Evolutionary conservation across 345 rosid species (phyloP).

Genomic region (Acer saccharum): DNA sequence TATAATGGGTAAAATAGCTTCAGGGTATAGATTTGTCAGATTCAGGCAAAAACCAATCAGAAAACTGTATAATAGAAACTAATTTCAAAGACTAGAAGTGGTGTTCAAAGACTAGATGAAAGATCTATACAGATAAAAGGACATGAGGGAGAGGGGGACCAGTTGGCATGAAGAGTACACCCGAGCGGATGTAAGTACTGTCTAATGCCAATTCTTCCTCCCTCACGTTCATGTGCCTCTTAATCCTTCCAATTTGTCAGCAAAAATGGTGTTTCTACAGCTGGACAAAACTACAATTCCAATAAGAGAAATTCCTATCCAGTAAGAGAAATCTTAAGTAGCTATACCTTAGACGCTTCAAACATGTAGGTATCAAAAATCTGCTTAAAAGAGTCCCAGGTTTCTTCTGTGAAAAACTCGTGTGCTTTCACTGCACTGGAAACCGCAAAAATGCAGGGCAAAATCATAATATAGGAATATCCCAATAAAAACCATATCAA

Average conservation of each 20-base stretch:
- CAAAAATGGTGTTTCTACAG: background rate
- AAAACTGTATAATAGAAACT: background rate
- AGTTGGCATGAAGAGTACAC: background rate
- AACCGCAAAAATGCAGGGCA: constrained; percentile 39
- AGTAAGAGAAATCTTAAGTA: background rate
- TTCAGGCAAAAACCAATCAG: background rate
- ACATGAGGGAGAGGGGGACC: background rate
- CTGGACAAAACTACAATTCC: background rate
- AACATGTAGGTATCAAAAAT: constrained; percentile 78
- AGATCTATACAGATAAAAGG: background rate
- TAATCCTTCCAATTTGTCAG: background rate
- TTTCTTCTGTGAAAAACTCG: constrained; percentile 89
- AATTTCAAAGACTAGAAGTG: constrained; percentile 1
- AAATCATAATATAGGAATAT: constrained; percentile 37
- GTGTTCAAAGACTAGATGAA: background rate
- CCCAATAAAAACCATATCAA: constrained; percentile 15
- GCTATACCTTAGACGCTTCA: constrained; percentile 88
- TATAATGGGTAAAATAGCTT: background rate
- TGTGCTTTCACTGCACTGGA: constrained; percentile 92
- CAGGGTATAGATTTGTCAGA: background rate
- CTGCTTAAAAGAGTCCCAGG: constrained; percentile 82
- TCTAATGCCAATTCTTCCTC: constrained; percentile 5
- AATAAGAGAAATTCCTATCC: background rate
- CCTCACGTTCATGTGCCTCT: constrained; percentile 1
- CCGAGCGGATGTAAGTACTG: background rate